Base-by-base conservation (phyloP, 345 rosid species). In the Lumnitzera racemosa region DNA sequence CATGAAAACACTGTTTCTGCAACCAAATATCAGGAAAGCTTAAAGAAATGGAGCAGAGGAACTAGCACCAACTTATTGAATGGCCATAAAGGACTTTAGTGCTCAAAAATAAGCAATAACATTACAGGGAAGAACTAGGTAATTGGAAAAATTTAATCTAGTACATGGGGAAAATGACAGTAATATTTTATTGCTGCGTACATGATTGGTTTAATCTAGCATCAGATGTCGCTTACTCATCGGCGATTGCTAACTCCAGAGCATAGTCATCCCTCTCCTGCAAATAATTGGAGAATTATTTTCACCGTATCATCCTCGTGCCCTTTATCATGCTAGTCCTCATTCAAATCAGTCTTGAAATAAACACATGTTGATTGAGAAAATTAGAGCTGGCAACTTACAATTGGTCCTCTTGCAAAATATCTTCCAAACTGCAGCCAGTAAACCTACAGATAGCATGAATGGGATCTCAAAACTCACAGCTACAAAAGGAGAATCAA, bases 351-450 rank as follows among this genome's bases (percentile, higher is more conserved):
- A 31, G 52, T 50, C 25, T 13, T 25, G n/a, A 15, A 12, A 41
- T 25, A 11, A 13, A 53, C 56, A 23, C 5, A 16, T 15, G n/a
- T 54, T 54, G 53, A 58, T n/a, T 17, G 14, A 27, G 53, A 2
- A 24, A 36, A 17, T 59, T n/a, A 15, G 66, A 23, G 70, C 5
- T 57, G 55, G 59, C 53, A 65, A 81, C 98, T 89, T 80, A 91
- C 96, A 57, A 89, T 69, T 50, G 96, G 96, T 75, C 98, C 96
- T 70, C 91, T 88, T 4, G 98, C 98, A 56, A 87, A 89, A 83
- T 89, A 92, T 89, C 98, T 85, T 82, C 98, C 98, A 67, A 92
- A 92, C 62, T 92, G 96, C 71, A 91, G 96, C 96, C 98, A 88
- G 67, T 91, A 88, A 15, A 91, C 96, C 98, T 91, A 86, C 49